phyloP scores from a whole-genome alignment of 179 eudicot species.

The Beta corolliflora region DNA sequence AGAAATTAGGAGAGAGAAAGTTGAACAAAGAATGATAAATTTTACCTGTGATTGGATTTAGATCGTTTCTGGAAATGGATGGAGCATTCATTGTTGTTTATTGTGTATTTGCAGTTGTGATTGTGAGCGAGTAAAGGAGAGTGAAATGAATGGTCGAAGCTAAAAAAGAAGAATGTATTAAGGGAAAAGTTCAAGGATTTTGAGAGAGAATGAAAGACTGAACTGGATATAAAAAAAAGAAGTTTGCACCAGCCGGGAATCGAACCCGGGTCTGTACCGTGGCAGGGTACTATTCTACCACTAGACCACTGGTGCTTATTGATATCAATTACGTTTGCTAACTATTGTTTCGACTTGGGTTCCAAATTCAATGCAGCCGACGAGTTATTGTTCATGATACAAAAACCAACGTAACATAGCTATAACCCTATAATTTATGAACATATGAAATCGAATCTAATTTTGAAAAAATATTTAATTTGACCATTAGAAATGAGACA shows the following conservation, averaged over 20 bases:
- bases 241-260: slow-evolving; percentile 63
- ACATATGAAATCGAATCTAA: too few relatives aligned
- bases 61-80: slow-evolving; percentile 27
- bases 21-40: not conserved
- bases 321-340: rapidly evolving
- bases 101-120: not conserved
- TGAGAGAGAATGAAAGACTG: not conserved
- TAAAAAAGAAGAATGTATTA: not conserved
- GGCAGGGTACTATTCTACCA: slow-evolving; percentile 88
- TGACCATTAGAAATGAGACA: too few relatives aligned
- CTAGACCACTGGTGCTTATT: slow-evolving; percentile 65
- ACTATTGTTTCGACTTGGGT: too few relatives aligned
- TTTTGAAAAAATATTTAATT: too few relatives aligned
- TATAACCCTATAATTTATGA: too few relatives aligned
- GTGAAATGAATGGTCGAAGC: not conserved
- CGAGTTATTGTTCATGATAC: too few relatives aligned
- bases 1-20: not conserved
- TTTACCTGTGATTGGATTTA: slow-evolving; percentile 32
- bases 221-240: not conserved
- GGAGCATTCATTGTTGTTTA: slow-evolving; percentile 40
- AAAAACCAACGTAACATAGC: too few relatives aligned
- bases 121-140: not conserved
- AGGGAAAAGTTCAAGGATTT: not conserved
- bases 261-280: slow-evolving; percentile 84
- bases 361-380: too few relatives aligned